Evolutionary conservation across 2,329 filamentous ascomycete species (phyloP).

Genomic region (Daldinia sp.): DNA sequence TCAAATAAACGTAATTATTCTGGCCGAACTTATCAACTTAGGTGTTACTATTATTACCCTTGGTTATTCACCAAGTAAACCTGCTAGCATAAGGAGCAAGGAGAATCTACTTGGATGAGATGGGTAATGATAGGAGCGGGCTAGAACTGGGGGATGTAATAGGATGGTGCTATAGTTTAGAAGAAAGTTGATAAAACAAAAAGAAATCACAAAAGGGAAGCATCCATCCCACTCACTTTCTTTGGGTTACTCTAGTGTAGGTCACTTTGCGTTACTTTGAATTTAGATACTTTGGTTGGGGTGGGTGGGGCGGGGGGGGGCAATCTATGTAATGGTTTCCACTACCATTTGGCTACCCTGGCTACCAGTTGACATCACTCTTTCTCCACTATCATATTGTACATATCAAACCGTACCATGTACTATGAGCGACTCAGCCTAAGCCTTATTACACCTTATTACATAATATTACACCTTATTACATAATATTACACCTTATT

Average conservation of each 20-base stretch:
- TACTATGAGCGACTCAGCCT: not conserved
- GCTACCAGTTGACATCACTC: conserved; percentile 4
- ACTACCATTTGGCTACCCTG: no score
- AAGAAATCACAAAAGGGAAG: no score
- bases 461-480: no score
- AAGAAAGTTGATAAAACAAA: not conserved
- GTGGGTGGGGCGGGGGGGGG: not conserved
- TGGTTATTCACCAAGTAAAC: not conserved
- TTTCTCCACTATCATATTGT: not conserved
- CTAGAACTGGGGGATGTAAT: no score
- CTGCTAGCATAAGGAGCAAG: not conserved
- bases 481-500: not conserved
- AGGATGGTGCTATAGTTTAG: not conserved
- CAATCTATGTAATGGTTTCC: not conserved
- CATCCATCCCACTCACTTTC: not conserved
- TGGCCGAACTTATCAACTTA: not conserved
- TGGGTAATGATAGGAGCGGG: not conserved
- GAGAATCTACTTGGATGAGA: not conserved
- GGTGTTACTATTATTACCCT: no score
- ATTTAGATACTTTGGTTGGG: not conserved
- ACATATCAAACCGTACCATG: not conserved
- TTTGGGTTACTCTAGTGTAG: no score
- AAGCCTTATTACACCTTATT: conserved; percentile 1
- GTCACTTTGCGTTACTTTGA: not conserved
- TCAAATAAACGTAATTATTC: not conserved